Evolutionary conservation across 257 asterid species (phyloP).

Genomic region (Solanum lycopersicoides): DNA sequence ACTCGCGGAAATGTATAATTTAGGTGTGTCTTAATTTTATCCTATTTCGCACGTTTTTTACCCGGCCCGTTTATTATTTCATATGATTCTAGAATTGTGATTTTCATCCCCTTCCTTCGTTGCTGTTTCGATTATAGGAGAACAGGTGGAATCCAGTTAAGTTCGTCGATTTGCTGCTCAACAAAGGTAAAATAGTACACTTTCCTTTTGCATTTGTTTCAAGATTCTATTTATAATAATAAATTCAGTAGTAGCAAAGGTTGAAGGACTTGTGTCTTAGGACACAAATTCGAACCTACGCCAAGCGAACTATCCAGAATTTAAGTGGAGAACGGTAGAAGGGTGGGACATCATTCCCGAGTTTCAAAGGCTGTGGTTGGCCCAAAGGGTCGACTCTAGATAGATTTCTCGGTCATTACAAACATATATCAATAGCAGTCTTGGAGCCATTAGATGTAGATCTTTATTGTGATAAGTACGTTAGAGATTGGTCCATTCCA

Average conservation of each 20-base stretch:
- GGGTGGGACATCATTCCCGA: neutral
- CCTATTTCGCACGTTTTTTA: neutral
- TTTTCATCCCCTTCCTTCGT: neutral
- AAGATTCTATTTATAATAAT: too few species aligned
- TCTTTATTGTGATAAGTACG: too few species aligned
- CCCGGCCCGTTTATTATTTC: neutral
- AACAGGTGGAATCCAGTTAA: neutral
- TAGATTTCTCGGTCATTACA: neutral
- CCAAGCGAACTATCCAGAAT: too few species aligned
- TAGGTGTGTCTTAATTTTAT: neutral
- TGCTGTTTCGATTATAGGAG: neutral
- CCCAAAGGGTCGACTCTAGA: neutral
- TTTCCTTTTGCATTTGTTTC: neutral
- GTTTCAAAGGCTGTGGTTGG: neutral
- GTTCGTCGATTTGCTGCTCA: neutral
- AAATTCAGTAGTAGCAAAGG: too few species aligned
- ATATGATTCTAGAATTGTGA: neutral
- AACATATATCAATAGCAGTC: neutral
- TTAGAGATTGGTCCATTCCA: too few species aligned
- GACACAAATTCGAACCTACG: too few species aligned
- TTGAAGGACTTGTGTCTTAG: too few species aligned
- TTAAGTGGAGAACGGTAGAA: too few species aligned
- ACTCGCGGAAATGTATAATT: neutral
- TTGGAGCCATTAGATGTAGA: too few species aligned
- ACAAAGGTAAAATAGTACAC: neutral